phyloP scores from a whole-genome alignment of 352 stramenopile species.

The Phytophthora sansomeana region DNA sequence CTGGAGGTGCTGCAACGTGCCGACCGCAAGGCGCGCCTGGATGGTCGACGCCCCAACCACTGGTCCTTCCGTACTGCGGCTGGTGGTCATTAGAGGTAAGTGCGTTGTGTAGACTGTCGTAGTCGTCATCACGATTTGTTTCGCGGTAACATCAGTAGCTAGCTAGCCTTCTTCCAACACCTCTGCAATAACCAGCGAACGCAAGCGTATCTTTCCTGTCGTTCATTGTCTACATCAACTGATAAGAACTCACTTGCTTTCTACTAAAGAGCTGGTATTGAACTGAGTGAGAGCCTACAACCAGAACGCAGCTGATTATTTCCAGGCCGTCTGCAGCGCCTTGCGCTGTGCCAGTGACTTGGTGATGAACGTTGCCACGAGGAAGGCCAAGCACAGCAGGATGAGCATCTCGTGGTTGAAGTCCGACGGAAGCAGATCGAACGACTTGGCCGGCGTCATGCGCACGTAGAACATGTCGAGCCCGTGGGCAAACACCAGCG shows the following conservation, averaged over 20 bases:
- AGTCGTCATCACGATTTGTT: conserved; percentile 11
- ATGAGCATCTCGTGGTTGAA: conserved; percentile 96
- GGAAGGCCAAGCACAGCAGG: conserved; percentile 89
- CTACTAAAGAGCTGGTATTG: conserved; percentile 16
- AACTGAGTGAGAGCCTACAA: conserved; percentile 1
- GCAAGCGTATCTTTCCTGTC: conserved; percentile 22
- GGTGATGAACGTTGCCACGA: conserved; percentile 76
- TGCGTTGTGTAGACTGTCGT: conserved; percentile 22
- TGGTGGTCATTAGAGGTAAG: conserved; percentile 44
- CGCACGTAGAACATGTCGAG: conserved; percentile 96
- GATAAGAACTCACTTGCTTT: conserved; percentile 12
- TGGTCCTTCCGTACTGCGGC: conserved; percentile 64
- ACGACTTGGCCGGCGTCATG: conserved; percentile 94
- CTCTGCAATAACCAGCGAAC: conserved; percentile 20
- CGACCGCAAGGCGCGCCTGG: conserved; percentile 79
- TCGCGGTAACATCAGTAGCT: conserved; percentile 20
- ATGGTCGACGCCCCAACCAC: conserved; percentile 80
- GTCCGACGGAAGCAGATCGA: conserved; percentile 96
- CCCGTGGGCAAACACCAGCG: conserved; percentile 93
- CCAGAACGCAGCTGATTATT: conserved; percentile 49
- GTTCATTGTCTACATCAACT: conserved; percentile 7
- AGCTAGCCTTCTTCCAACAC: conserved; percentile 13
- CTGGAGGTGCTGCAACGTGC: conserved; percentile 82
- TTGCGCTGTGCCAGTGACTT: conserved; percentile 77
- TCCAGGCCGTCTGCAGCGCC: conserved; percentile 83